A percentile compares a stretch with the other conserved stretches of the same genome.
Conservation (phyloP, 805 yeast genomes). For the Metschnikowia continentalis region DNA sequence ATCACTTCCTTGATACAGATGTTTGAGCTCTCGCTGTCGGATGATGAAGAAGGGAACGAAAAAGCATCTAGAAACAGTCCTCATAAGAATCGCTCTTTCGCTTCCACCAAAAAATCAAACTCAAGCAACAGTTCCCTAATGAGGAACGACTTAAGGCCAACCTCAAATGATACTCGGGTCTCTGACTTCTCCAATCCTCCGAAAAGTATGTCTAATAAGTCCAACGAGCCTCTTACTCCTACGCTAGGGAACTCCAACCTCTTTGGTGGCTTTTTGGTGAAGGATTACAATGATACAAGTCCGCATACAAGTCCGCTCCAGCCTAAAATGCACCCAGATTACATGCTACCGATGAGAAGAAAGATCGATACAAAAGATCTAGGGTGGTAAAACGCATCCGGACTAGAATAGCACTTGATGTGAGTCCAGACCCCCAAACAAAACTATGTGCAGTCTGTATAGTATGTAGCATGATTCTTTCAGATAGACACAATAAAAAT, state of each 20-base stretch:
- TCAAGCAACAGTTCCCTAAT: neutral
- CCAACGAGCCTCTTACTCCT: slow-evolving; percentile 12
- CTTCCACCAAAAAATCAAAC: neutral
- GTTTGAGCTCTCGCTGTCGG: slow-evolving; percentile 11
- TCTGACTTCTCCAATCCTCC: slow-evolving; percentile 4
- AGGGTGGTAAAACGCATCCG: neutral
- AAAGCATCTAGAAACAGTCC: neutral
- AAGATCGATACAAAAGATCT: neutral
- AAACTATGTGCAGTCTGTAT: neutral
- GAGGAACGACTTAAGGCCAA: neutral
- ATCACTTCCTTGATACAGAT: slow-evolving; percentile 11
- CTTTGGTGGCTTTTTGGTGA: slow-evolving; percentile 1
- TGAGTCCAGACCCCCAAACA: neutral
- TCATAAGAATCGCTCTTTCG: neutral
- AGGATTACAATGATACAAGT: slow-evolving; percentile 7
- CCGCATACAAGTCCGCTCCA: slow-evolving; percentile 14
- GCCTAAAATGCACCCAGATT: slow-evolving; percentile 11
- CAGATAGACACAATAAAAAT: neutral
- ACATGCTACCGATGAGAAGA: neutral
- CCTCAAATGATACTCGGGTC: neutral
- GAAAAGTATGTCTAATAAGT: slow-evolving; percentile 1
- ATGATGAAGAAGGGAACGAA: slow-evolving; percentile 6
- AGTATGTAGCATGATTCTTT: neutral
- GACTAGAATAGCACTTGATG: neutral
- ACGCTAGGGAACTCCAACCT: slow-evolving; percentile 1